Evolutionary conservation across 129 eudicot genomes (phyloP), one percentile per base, ranked within the genome.

Genomic region (Flaveria brownii): DNA sequence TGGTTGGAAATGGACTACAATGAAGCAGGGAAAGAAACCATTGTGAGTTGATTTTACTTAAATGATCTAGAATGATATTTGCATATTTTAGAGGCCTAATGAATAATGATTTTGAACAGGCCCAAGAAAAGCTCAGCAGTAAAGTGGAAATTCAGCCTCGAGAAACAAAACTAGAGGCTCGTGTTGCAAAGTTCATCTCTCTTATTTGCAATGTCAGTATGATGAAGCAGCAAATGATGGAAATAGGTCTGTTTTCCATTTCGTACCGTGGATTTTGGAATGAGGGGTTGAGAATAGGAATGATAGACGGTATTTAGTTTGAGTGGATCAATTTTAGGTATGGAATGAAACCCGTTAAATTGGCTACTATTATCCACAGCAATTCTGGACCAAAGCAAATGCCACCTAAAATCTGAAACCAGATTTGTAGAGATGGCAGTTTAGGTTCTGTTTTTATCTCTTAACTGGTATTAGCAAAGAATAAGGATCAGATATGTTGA

Each of bases 171-270:
- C 85, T 95, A 74, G 99, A 91, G 70, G 78, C 84, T 12, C 92
- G 90, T 20, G 77, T 95, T 71, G 97, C 99, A 54, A 89, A 95
- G 78, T 95, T 95, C 74, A 87, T 95, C 82, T 95, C 97, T 80
- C 92, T 91, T 76, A 87, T 95, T 68, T 95, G 96, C 85, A 89
- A 91, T 42, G 85, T 95, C 77, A 88, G 92, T 84, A 95, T 91
- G 99, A 95, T 95, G 99, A 89, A 81, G 83, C 99, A 91, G 76
- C 97, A 91, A 82, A 95, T 95, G 99, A 89, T 95, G 90, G 99
- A 95, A 81, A 95, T 95, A 80, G 97, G 99, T 94, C 72, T 65
- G 83, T 69, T 45, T 51, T 49, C 45, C 71, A 43, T 71, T 55
- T 73, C n/a, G 12, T 76, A 52, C 62, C 67, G 16, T 16, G 25